phyloP scores from a whole-genome alignment of 768 basidiomycete species.

The Auricularia cornea region DNA sequence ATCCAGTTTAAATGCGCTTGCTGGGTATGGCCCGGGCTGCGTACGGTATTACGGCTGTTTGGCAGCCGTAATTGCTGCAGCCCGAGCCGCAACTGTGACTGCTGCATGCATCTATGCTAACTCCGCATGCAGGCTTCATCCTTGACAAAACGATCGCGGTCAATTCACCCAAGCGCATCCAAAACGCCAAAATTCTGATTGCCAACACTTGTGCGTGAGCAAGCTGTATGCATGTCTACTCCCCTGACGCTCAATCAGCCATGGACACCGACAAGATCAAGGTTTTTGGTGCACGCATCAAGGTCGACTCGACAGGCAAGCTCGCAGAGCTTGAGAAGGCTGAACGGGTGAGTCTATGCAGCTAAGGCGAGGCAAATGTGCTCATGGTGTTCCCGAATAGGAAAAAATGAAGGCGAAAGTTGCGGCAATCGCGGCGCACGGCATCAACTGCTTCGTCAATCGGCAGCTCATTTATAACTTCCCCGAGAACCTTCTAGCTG shows the following conservation, averaged over 20 bases:
- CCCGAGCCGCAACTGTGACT: too few relatives aligned
- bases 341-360: constrained; percentile 52
- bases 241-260: constrained; percentile 37
- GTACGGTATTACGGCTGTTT: too few relatives aligned
- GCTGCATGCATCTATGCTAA: too few relatives aligned
- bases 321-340: constrained; percentile 97
- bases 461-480: constrained; percentile 99
- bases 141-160: constrained; percentile 92
- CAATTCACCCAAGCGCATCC: constrained; percentile 90
- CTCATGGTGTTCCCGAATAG: constrained; percentile 32
- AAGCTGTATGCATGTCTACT: neutral
- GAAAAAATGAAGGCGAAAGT: constrained; percentile 99
- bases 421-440: constrained; percentile 85
- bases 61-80: too few relatives aligned
- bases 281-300: constrained; percentile 92
- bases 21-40: too few relatives aligned
- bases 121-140: constrained; percentile 66
- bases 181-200: constrained; percentile 92
- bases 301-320: constrained; percentile 94
- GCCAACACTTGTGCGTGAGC: constrained; percentile 84
- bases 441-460: constrained; percentile 97
- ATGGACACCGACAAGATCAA: constrained; percentile 99
- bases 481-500: constrained; percentile 90
- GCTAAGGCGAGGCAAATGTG: neutral
- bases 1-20: too few relatives aligned